phyloP scores from a whole-genome alignment of 805 yeast species.

The Schwanniomyces vanrijiae region DNA sequence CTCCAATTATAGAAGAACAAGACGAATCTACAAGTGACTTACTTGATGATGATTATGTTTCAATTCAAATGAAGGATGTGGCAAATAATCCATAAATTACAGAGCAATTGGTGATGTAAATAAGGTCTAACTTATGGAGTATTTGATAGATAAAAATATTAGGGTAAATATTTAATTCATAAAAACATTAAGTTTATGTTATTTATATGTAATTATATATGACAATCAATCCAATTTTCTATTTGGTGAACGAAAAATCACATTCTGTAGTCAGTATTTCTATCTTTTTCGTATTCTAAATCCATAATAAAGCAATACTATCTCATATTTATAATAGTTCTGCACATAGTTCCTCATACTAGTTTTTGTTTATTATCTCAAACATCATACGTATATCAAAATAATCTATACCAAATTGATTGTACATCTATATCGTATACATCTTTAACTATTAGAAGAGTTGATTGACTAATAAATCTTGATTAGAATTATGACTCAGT shows the following conservation, averaged over 20 bases:
- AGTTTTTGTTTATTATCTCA: neutral
- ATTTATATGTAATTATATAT: too few relatives aligned
- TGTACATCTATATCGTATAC: too few relatives aligned
- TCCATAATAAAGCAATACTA: neutral
- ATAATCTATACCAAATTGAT: neutral
- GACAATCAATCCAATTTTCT: too few relatives aligned
- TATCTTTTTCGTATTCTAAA: too few relatives aligned
- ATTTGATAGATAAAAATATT: too few relatives aligned
- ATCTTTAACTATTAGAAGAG: neutral
- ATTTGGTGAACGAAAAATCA: too few relatives aligned
- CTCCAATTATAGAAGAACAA: neutral
- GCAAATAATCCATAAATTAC: neutral
- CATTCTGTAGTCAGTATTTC: too few relatives aligned
- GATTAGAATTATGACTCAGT: neutral
- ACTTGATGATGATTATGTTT: slow-evolving; percentile 16
- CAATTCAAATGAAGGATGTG: slow-evolving; percentile 19
- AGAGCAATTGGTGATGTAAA: too few relatives aligned
- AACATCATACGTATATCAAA: neutral
- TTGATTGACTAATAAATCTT: neutral
- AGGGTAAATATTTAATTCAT: too few relatives aligned
- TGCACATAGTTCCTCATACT: too few relatives aligned
- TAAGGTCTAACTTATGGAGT: too few relatives aligned
- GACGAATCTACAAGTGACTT: neutral
- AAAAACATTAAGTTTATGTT: too few relatives aligned
- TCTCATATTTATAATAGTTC: neutral